phyloP scores from a whole-genome alignment of 345 rosid species.

The Cardamine chenopodiifolia region DNA sequence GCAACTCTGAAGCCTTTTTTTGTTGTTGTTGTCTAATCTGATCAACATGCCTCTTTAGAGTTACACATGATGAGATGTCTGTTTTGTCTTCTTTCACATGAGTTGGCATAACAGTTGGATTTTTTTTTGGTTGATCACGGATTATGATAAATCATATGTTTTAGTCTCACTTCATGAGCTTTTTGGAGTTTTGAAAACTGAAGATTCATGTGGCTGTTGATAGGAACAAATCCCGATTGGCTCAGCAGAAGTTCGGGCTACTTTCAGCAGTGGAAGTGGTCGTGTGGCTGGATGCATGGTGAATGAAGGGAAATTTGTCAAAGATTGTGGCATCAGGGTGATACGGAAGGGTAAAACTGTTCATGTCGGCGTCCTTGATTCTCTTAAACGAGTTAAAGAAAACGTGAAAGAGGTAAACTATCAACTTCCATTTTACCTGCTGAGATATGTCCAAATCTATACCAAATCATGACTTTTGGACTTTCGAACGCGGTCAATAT shows the following conservation, averaged over 20 bases:
- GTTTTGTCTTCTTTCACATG: constrained; percentile 20
- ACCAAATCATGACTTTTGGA: constrained; percentile 5
- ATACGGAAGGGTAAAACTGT: constrained; percentile 65
- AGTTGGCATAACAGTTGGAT: not conserved
- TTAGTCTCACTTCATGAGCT: constrained; percentile 5
- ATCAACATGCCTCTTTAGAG: constrained; percentile 12
- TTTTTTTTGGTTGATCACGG: not conserved
- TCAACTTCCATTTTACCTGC: not conserved
- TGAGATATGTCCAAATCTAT: constrained; percentile 8
- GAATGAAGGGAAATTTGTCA: constrained; percentile 78
- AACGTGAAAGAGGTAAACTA: constrained; percentile 79
- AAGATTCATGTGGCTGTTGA: constrained; percentile 40
- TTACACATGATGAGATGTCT: constrained; percentile 6
- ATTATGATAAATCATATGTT: not conserved
- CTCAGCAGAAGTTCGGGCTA: constrained; percentile 82
- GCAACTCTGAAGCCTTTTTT: constrained; percentile 4
- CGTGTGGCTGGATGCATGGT: constrained; percentile 99
- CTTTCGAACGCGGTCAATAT: constrained; percentile 1
- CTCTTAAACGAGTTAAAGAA: constrained; percentile 91
- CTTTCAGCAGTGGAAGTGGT: constrained; percentile 96
- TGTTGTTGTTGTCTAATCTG: constrained; percentile 2
- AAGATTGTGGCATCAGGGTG: constrained; percentile 86
- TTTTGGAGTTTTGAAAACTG: constrained; percentile 35
- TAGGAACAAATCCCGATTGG: constrained; percentile 90
- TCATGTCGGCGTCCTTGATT: constrained; percentile 75